phyloP scores from a whole-genome alignment of 2,329 filamentous ascomycete species.

The Dryadomyces quercivorus region DNA sequence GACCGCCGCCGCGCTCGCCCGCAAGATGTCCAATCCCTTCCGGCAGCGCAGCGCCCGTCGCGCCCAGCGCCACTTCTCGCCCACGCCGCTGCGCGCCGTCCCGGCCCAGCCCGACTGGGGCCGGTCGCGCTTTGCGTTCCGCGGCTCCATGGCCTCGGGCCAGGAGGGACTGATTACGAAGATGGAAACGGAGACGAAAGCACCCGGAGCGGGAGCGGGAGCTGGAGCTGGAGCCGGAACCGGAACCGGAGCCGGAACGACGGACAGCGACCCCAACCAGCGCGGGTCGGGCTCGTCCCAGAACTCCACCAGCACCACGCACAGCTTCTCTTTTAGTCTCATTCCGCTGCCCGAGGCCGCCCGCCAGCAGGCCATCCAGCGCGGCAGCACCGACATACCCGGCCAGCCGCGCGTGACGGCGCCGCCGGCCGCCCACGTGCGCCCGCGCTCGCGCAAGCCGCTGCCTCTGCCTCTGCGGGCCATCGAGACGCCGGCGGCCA shows the following conservation, averaged over 20 bases:
- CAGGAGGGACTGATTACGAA: background rate
- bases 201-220: no score
- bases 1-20: background rate
- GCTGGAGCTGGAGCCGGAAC: no score
- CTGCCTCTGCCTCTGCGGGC: no score
- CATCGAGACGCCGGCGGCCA: background rate
- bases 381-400: background rate
- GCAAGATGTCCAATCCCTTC: slow-evolving; percentile 9
- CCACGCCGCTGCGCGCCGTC: slow-evolving; percentile 2
- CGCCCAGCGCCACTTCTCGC: slow-evolving; percentile 4
- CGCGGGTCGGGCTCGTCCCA: slow-evolving; percentile 8
- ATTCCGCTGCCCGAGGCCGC: slow-evolving; percentile 20
- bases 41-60: slow-evolving; percentile 2
- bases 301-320: slow-evolving; percentile 8
- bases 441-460: no score
- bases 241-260: background rate
- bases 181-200: background rate
- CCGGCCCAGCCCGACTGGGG: slow-evolving; percentile 1
- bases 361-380: slow-evolving; percentile 14
- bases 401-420: no score
- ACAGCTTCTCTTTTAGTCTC: slow-evolving; percentile 18
- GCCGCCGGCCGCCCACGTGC: no score
- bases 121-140: slow-evolving; percentile 9
- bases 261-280: background rate
- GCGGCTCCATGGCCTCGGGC: slow-evolving; percentile 3